Conservation (phyloP, 306 rosid species). For the Benincasa hispida region DNA sequence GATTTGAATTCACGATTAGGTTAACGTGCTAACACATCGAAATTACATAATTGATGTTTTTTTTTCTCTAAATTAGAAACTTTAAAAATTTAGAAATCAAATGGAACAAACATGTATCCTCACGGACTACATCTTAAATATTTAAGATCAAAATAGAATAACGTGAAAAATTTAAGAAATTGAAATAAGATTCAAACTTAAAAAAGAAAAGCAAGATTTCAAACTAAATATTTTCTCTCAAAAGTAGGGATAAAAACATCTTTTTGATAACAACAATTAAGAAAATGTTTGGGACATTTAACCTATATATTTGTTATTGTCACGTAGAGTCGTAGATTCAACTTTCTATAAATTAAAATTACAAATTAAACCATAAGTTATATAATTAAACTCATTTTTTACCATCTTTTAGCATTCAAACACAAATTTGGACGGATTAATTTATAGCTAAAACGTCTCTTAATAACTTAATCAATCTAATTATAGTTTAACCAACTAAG, state of each 20-base stretch:
- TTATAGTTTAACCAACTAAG: too few species aligned
- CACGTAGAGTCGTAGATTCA: fast-evolving
- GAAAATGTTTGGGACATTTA: background rate
- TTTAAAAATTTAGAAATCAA: too few species aligned
- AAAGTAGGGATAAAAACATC: background rate
- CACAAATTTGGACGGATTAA: too few species aligned
- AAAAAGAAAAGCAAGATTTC: background rate
- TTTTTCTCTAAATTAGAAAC: too few species aligned
- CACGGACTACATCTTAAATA: too few species aligned
- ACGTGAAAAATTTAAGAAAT: too few species aligned
- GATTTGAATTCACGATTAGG: too few species aligned
- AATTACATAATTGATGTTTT: background rate
- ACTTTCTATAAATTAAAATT: too few species aligned
- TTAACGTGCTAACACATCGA: background rate
- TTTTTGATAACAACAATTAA: background rate
- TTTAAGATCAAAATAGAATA: too few species aligned
- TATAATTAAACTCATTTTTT: too few species aligned
- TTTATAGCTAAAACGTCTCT: background rate
- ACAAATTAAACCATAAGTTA: too few species aligned
- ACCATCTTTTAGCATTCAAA: background rate
- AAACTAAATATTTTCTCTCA: background rate
- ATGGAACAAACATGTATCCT: too few species aligned
- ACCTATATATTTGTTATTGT: background rate
- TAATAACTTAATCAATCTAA: background rate
- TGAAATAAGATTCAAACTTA: background rate